Evolutionary conservation across 495 filamentous ascomycete genomes (phyloP), one percentile per base, ranked within the genome.

Genomic region (Astrocystis sublimbata): DNA sequence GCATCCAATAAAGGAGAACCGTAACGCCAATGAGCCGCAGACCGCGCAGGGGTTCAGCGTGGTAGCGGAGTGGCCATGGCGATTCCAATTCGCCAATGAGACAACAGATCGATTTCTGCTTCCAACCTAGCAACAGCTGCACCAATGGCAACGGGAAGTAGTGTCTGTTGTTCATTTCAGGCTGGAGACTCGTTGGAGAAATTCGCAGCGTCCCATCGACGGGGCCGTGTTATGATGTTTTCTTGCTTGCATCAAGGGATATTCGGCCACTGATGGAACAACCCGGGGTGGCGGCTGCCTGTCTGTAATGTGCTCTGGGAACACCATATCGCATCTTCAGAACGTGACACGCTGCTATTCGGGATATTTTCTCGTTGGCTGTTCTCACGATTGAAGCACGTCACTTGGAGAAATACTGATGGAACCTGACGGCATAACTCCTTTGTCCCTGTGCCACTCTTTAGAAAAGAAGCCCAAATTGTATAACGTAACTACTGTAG

Each of bases 81-180:
- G 21, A 30, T 38, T n/a, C 31, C 31, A 50, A 59, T 59, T 59
- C 45, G 21, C 56, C 56, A 59, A 59, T 59, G 42, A 50, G 42
- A 36, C 31, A 19, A 15, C 19, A 49, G 31, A 19, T n/a, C 45
- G 42, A n/a, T 49, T 50, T 59, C 43, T 49, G 43, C 42, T 26
- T 9, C 30, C 13, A 58, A 59, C 56, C 30, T 59, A 42, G 30
- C 15, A 21, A 4, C 24, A 3, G 9, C 21, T 43, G 53, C 36
- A 35, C 53, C 53, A 57, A 57, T 57, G 53, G 40, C 36, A 40
- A 4, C n/a, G n/a, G 26, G 51, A 23, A 38, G 15, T 19, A 21
- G 31, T 7, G 17, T 23, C 51, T 21, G 30, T 54, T 13, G 7
- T 21, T 38, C 21, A 36, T 38, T 54, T 56, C 52, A 41, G 35